Evolutionary conservation across 805 yeast species (phyloP), one percentile per base, ranked within the genome.

Genomic region (Nematodospora valgi): DNA sequence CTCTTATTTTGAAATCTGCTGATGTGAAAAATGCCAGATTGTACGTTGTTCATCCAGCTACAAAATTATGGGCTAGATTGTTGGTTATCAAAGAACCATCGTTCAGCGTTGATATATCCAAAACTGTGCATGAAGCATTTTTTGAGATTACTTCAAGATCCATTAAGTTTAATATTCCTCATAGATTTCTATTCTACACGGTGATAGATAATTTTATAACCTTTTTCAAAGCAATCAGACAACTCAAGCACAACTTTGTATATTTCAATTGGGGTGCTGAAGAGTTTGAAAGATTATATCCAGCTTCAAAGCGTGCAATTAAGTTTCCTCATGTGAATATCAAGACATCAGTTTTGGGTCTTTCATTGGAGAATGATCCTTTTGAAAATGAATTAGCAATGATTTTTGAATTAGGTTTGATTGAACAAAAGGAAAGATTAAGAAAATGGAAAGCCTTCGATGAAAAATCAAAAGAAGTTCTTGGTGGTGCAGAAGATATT

Each of bases 301-400:
- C 74, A 28, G 34, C 12, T 41, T 69, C 30, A 44, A 62, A 59
- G n/a, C 56, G 63, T 0, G 70, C 75, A 0, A 43, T 64, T 4
- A 41, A 60, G 12, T 62, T 91, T 6, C 89, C 89, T 10, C 62
- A 59, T 14, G 59, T 86, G 2, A 69, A 72, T 15, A 45, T 88
- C 23, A 70, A 62, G 27, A 66, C 94, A 0, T 65, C 65, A 5
- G 64, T 74, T 26, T 67, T 86, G 43, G 65, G 82, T 4, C 60
- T 88, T 24, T 70, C 82, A 16, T 68, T 88, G 43, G 95, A 86
- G 37, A 95, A 86, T 55, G 97, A 91, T 57, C 91, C 95, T 6
- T 88, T 89, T 54, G 98, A 91, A 56, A 67, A 79, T 6, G 80
- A 86, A 47, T 59, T 89, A 30, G 72, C 76, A 15, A 64, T 76